Conservation (phyloP, 202 grass and related monocot genomes). For the Tripidium arundinaceum region DNA sequence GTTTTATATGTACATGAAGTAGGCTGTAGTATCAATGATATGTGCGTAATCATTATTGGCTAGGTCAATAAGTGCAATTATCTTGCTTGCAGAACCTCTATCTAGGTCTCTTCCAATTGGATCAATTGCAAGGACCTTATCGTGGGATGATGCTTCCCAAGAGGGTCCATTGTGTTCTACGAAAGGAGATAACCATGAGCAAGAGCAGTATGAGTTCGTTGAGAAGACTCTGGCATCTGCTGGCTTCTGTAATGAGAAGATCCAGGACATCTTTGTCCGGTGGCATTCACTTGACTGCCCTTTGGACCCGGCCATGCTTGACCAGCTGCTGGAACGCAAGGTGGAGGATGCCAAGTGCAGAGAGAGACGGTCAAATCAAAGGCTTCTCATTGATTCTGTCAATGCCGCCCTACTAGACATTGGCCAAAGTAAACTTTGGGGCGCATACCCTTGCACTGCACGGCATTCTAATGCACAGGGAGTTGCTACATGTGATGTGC, state of each 20-base stretch:
- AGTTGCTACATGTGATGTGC: constrained; percentile 23
- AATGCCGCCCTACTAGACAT: constrained; percentile 70
- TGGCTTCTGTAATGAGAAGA: constrained; percentile 38
- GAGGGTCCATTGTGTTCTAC: constrained; percentile 25
- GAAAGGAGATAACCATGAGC: constrained; percentile 39
- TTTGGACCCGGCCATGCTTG: constrained; percentile 49
- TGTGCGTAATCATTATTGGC: constrained; percentile 17
- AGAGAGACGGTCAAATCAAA: constrained; percentile 71
- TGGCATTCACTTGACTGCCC: constrained; percentile 72
- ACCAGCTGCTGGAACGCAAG: constrained; percentile 68
- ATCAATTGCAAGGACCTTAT: constrained; percentile 73
- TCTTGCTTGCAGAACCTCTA: constrained; percentile 61
- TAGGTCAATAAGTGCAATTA: constrained; percentile 21
- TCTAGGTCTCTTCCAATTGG: constrained; percentile 79
- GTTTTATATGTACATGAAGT: constrained; percentile 10
- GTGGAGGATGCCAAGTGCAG: constrained; percentile 72
- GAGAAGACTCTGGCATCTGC: constrained; percentile 55
- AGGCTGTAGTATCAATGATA: constrained; percentile 20
- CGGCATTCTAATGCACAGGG: constrained; percentile 5
- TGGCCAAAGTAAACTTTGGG: constrained; percentile 46
- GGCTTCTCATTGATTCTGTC: constrained; percentile 80
- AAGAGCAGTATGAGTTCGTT: constrained; percentile 50
- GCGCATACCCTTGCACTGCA: constrained; percentile 48
- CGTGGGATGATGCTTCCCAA: constrained; percentile 58
- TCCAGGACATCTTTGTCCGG: constrained; percentile 36